Conservation (phyloP, 108 stramenopile species). For the Skeletonema potamos region DNA sequence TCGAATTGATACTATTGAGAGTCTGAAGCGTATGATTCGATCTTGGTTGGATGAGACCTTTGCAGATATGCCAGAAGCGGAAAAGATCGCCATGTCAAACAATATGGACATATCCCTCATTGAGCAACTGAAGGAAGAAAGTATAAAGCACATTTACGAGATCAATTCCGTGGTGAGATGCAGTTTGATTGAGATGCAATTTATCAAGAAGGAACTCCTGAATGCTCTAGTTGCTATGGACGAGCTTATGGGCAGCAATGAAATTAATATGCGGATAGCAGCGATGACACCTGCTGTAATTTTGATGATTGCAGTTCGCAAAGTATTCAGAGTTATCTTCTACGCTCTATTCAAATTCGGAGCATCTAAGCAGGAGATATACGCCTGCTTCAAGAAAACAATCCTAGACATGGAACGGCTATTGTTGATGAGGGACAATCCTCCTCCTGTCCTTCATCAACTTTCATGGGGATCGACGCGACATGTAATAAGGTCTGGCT, state of each 20-base stretch:
- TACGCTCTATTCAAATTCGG: slow-evolving; percentile 77
- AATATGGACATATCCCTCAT: slow-evolving; percentile 85
- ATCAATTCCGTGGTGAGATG: slow-evolving; percentile 78
- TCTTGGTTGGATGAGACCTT: slow-evolving; percentile 88
- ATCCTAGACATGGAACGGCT: slow-evolving; percentile 85
- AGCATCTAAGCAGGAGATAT: slow-evolving; percentile 74
- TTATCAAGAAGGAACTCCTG: slow-evolving; percentile 90
- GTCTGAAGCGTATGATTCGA: slow-evolving; percentile 82
- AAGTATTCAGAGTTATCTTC: slow-evolving; percentile 54
- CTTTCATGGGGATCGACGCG: slow-evolving; percentile 23
- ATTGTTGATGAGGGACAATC: slow-evolving; percentile 84
- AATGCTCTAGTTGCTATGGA: slow-evolving; percentile 90
- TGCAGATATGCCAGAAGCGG: slow-evolving; percentile 68
- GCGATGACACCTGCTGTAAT: slow-evolving; percentile 87
- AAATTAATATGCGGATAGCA: slow-evolving; percentile 87
- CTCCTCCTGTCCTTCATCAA: slow-evolving; percentile 53
- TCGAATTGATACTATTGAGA: slow-evolving; percentile 63
- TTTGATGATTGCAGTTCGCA: slow-evolving; percentile 48
- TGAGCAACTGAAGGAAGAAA: slow-evolving; percentile 75
- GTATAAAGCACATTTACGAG: slow-evolving; percentile 80
- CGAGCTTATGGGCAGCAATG: slow-evolving; percentile 81
- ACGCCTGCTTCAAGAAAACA: slow-evolving; percentile 67
- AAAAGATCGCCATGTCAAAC: slow-evolving; percentile 52
- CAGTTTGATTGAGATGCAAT: slow-evolving; percentile 92
- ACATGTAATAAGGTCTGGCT: neutral